Base-by-base conservation (phyloP, 148 eudicot species). In the Salicornia ramosissima region DNA sequence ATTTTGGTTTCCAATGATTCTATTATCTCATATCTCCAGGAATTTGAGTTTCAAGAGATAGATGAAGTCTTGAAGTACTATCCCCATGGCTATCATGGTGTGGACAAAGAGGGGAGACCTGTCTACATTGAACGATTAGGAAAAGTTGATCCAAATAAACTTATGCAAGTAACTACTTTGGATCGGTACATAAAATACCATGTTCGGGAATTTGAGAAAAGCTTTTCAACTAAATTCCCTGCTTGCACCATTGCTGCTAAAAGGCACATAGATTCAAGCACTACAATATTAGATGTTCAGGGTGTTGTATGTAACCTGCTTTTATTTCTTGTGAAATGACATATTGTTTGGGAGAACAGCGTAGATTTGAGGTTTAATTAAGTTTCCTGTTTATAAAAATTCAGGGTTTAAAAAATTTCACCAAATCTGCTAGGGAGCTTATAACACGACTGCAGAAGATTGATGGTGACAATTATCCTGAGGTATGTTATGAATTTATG, bases 71-170 rank as follows among this genome's bases (percentile, higher is more conserved):
- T 93, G 47, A 83, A 88, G 67, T 85, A 93, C 74, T 93, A 93
- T 72, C 98, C 98, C 28, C 98, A 93, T 64, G 98, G 98, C 25
- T 88, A 90, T 79, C 98, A 93, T 67, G 98, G 98, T 1, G 92
- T 93, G 76, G 98, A 93, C 76, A 90, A 81, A 80, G 89, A 86
- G 29, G 98, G 98, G 56, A 82, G 98, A 67, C 98, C 98, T 60
- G 82, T 93, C 30, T 93, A 93, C 80, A 85, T 93, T 49, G 98
- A 93, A 78, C 79, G 86, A 75, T 76, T 93, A 50, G 98, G 98
- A 46, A 89, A 83, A 80, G 96, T 93, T 74, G 98, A 93, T 73
- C 78, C 98, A 6, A 79, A 80, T 77, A 93, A 93, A 82, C 92
- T 93, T 55, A 75, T 93, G 92, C 96, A 93, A 83, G 96, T 84